Evolutionary conservation across 345 rosid genomes (phyloP), one percentile per base, ranked within the genome.

Genomic region (Laguncularia racemosa): DNA sequence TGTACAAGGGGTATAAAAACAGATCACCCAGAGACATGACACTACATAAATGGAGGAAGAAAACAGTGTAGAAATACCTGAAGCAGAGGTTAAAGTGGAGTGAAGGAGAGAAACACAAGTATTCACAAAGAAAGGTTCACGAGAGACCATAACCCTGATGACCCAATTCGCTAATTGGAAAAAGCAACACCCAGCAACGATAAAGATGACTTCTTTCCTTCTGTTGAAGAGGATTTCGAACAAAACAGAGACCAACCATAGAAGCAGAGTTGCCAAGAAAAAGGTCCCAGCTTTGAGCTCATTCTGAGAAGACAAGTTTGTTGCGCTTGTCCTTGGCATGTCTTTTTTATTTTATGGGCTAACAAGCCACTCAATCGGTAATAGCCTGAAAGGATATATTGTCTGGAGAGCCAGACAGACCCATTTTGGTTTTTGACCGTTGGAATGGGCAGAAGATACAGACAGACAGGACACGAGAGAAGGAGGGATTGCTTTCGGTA

Each of bases 81-180:
- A 88, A 56, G 67, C 69, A 23, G 98, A 91, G 59, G 91, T 84
- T 61, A 81, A 20, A 45, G 82, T 56, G 48, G 98, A 88, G 71
- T 91, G 98, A 71, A 91, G 81, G 50, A 91, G 92, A 55, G 98
- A 91, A 59, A 86, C 95, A 21, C 81, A 75, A 70, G 96, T 91
- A 17, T 88, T 91, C 44, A 91, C 98, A 46, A 86, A 84, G 66
- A 88, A 82, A 68, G 92, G 85, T 56, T 88, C 95, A 55, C 95
- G 95, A 67, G 90, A 86, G 56, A 86, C 66, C 62, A 46, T 55
- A 20, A 49, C 17, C 18, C 95, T 81, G 65, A 88, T 53, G 18
- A 75, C 65, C 86, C 85, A 79, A 64, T 88, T 91, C 43, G 86
- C 82, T 17, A 59, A 40, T 65, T 91, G 95, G 85, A 68, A 88